These are phyloP conservation scores for Fomitopsis palustris DNA, from an alignment of 1,284 basidiomycete genomes.

Conservation along the genomic window DNA sequence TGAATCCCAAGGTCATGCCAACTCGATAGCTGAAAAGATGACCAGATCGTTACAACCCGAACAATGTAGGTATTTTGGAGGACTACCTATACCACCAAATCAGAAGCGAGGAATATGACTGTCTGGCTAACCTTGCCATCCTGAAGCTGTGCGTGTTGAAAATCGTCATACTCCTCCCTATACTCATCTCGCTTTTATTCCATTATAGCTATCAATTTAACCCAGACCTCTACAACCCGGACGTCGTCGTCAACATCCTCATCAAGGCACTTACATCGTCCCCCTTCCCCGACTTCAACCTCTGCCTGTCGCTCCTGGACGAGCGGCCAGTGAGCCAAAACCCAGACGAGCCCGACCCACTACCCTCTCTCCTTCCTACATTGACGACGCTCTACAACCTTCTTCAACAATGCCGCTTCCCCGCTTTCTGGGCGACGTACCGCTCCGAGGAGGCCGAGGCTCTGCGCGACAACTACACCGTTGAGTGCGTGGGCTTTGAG, in stretches of 20 bases:
- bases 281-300: constrained; percentile 90
- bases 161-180: constrained; percentile 4
- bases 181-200: not conserved
- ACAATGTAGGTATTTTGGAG: constrained; percentile 88
- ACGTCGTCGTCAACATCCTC: constrained; percentile 92
- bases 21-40: not conserved
- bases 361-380: constrained; percentile 71
- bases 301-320: constrained; percentile 87
- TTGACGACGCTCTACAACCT: constrained; percentile 75
- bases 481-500: constrained; percentile 80
- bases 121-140: constrained; percentile 89
- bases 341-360: constrained; percentile 77
- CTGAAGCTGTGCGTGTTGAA: constrained; percentile 64
- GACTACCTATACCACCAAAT: constrained; percentile 95
- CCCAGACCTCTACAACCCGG: constrained; percentile 87
- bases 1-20: constrained; percentile 8
- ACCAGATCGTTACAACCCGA: constrained; percentile 92
- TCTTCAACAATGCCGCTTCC: constrained; percentile 86
- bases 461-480: constrained; percentile 82
- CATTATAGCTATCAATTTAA: constrained; percentile 94
- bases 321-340: constrained; percentile 60
- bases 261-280: constrained; percentile 84
- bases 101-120: constrained; percentile 87
- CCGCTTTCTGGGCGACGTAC: constrained; percentile 82
- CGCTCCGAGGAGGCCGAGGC: constrained; percentile 62